These are phyloP conservation scores for Chalciporus sp. DNA, from an alignment of 1,284 basidiomycete species.

Conservation along the genomic window DNA sequence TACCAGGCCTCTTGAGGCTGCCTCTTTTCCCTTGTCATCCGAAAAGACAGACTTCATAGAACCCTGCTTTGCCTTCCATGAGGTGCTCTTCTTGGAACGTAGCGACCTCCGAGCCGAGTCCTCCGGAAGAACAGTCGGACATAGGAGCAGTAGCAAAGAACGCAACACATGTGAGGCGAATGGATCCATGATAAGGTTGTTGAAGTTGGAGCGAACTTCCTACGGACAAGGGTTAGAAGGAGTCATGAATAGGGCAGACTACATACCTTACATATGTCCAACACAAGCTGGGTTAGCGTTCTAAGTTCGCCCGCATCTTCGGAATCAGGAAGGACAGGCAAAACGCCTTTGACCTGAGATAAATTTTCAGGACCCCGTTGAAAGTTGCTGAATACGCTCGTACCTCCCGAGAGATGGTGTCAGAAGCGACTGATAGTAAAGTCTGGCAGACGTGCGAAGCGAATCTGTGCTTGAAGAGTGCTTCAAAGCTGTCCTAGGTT, in stretches of 20 bases:
- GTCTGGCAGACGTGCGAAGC: conserved; percentile 94
- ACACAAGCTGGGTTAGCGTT: conserved; percentile 68
- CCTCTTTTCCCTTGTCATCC: conserved; percentile 46
- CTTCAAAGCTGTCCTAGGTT: conserved; percentile 54
- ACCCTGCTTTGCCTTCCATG: conserved; percentile 77
- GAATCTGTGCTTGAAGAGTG: conserved; percentile 78
- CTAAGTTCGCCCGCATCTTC: conserved; percentile 67
- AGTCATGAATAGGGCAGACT: conserved; percentile 6
- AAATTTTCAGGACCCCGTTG: not conserved
- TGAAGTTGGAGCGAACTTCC: conserved; percentile 70
- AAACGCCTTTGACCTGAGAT: conserved; percentile 59
- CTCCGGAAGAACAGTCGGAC: conserved; percentile 50
- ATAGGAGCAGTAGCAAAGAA: conserved; percentile 75
- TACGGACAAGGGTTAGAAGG: conserved; percentile 32
- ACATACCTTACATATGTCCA: conserved; percentile 67
- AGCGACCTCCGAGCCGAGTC: conserved; percentile 42
- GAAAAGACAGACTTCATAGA: conserved; percentile 72
- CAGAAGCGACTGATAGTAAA: conserved; percentile 70
- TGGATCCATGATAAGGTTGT: conserved; percentile 73
- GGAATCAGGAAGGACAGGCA: conserved; percentile 53
- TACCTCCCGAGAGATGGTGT: conserved; percentile 84
- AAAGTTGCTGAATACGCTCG: not conserved
- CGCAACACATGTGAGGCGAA: conserved; percentile 90
- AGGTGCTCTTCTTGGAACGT: conserved; percentile 76
- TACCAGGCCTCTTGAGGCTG: conserved; percentile 31